phyloP scores from a whole-genome alignment of 176 grass and related monocot species.

The Bromus sterilis region DNA sequence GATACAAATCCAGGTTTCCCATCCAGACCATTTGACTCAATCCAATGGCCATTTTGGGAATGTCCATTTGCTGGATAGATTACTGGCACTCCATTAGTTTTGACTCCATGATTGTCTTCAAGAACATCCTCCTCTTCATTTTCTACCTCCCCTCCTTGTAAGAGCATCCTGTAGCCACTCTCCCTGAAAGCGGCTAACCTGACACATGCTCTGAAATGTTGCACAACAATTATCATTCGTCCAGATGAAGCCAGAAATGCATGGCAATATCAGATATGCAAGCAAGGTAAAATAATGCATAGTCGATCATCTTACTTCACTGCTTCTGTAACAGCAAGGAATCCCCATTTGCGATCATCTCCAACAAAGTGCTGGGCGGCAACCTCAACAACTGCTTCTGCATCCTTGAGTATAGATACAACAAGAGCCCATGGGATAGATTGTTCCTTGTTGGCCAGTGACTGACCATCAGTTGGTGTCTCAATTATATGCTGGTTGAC shows the following conservation, averaged over 20 bases:
- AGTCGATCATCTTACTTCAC: constrained; percentile 62
- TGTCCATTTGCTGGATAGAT: constrained; percentile 30
- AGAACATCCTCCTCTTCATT: constrained; percentile 46
- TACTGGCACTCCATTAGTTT: constrained; percentile 23
- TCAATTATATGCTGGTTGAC: constrained; percentile 98
- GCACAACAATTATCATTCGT: neutral
- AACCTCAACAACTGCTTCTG: constrained; percentile 88
- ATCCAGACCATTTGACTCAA: constrained; percentile 20
- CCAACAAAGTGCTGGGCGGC: constrained; percentile 80
- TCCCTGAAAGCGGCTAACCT: constrained; percentile 86
- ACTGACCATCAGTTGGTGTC: constrained; percentile 23
- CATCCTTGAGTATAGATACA: constrained; percentile 83
- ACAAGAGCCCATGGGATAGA: constrained; percentile 70
- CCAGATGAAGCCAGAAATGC: neutral
- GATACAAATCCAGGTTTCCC: constrained; percentile 42
- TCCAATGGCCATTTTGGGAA: constrained; percentile 38
- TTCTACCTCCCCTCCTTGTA: constrained; percentile 84
- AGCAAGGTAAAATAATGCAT: constrained; percentile 12
- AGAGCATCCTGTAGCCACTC: constrained; percentile 85
- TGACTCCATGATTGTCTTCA: constrained; percentile 26
- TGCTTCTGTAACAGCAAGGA: constrained; percentile 68
- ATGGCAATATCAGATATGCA: neutral
- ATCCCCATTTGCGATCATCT: constrained; percentile 83
- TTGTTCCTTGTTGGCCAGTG: constrained; percentile 30
- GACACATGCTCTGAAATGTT: constrained; percentile 55